phyloP scores from a whole-genome alignment of 495 filamentous ascomycete genomes.

The Aspergillus homomorphus region DNA sequence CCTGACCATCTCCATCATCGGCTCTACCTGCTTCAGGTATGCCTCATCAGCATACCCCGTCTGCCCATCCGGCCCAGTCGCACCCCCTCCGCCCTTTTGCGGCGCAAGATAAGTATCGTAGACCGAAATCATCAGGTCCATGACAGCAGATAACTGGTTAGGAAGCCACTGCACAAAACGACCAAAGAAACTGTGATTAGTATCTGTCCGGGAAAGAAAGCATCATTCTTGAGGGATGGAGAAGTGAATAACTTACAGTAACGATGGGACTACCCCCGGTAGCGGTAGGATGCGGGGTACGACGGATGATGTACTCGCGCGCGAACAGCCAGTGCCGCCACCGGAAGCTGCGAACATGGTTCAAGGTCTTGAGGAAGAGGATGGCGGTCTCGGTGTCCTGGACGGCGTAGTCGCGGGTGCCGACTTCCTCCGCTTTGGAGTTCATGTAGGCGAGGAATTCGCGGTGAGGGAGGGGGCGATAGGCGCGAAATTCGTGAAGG shows the following conservation, averaged over 20 bases:
- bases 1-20: conserved; percentile 69
- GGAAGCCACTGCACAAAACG: conserved; percentile 66
- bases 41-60: conserved; percentile 27
- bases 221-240: neutral
- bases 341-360: conserved; percentile 86
- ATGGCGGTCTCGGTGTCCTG: conserved; percentile 48
- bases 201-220: neutral
- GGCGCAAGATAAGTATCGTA: conserved; percentile 50
- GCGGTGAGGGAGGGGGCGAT: conserved; percentile 81
- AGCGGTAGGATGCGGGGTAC: conserved; percentile 77
- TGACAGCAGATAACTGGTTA: conserved; percentile 75
- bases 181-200: neutral
- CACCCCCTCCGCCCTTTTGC: conserved; percentile 24
- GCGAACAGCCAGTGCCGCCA: conserved; percentile 96
- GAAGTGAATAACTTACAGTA: conserved; percentile 48
- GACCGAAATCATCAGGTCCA: conserved; percentile 69
- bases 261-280: conserved; percentile 92
- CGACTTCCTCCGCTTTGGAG: conserved; percentile 50
- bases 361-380: conserved; percentile 68
- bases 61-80: conserved; percentile 16
- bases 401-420: conserved; percentile 61
- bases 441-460: conserved; percentile 74
- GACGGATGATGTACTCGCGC: conserved; percentile 87
- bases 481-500: conserved; percentile 78
- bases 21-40: conserved; percentile 44